Conservation (phyloP, 140 eudicot species). For the Stevia rebaudiana region DNA sequence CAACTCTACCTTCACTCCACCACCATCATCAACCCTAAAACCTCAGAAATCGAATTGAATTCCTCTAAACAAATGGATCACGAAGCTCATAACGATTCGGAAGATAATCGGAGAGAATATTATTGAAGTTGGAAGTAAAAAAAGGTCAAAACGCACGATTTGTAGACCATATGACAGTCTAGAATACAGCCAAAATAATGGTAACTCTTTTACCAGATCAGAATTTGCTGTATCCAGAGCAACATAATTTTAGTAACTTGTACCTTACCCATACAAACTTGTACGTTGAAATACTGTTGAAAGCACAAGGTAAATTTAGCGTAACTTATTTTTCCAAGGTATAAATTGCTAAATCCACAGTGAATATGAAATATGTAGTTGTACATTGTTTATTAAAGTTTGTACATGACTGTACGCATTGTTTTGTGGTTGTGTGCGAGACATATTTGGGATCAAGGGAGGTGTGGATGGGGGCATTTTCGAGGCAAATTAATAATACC, state of each 20-base stretch:
- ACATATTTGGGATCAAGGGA: slow-evolving; percentile 31
- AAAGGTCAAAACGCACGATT: slow-evolving; percentile 34
- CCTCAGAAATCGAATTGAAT: slow-evolving; percentile 17
- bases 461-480: slow-evolving; percentile 27
- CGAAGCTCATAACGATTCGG: slow-evolving; percentile 14
- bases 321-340: background rate
- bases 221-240: background rate
- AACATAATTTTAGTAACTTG: background rate
- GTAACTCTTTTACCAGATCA: slow-evolving; percentile 16
- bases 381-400: background rate
- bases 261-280: background rate
- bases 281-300: background rate
- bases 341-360: background rate
- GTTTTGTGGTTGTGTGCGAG: background rate
- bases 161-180: slow-evolving; percentile 23
- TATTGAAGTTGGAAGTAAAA: slow-evolving; percentile 24
- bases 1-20: slow-evolving; percentile 18
- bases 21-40: slow-evolving; percentile 18
- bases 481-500: slow-evolving; percentile 15
- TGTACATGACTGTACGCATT: background rate
- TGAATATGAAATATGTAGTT: background rate
- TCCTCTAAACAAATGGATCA: slow-evolving; percentile 16
- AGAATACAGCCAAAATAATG: slow-evolving; percentile 17
- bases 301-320: background rate
- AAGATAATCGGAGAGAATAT: slow-evolving; percentile 8